Evolutionary conservation across 306 rosid genomes (phyloP).

Genomic region (Comarum palustre): DNA sequence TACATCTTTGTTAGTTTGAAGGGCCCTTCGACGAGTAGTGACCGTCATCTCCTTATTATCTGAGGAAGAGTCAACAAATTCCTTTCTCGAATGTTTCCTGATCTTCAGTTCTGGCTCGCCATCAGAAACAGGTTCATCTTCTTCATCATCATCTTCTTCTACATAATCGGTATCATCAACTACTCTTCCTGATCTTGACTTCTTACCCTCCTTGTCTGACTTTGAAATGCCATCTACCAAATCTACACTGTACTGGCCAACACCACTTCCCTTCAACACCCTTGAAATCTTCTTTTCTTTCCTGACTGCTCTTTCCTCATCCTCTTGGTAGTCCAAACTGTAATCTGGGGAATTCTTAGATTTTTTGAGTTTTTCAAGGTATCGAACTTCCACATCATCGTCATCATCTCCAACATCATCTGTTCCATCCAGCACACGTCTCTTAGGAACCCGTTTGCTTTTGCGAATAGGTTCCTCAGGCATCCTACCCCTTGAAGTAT

Average conservation of each 20-base stretch:
- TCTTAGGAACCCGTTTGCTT: constrained; percentile 30
- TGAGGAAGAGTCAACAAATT: constrained; percentile 29
- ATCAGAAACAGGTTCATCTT: constrained; percentile 40
- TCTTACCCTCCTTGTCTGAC: constrained; percentile 35
- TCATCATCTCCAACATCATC: constrained; percentile 22
- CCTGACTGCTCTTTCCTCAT: constrained; percentile 35
- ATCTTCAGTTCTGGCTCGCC: constrained; percentile 25
- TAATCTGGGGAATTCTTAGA: constrained; percentile 21
- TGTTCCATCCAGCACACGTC: constrained; percentile 22
- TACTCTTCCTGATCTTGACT: constrained; percentile 27
- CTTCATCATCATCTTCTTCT: constrained; percentile 37
- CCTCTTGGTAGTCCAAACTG: constrained; percentile 26
- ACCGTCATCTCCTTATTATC: constrained; percentile 26
- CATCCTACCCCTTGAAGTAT: constrained; percentile 5
- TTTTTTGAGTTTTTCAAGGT: constrained; percentile 33
- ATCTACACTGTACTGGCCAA: constrained; percentile 15
- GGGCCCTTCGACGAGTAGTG: constrained; percentile 36
- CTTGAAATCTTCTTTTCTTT: constrained; percentile 34
- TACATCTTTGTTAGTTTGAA: constrained; percentile 40
- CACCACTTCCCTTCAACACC: constrained; percentile 24
- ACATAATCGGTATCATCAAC: constrained; percentile 34
- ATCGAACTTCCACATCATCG: constrained; percentile 24
- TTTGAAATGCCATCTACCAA: constrained; percentile 25
- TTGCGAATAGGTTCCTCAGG: constrained; percentile 29
- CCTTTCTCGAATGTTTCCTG: constrained; percentile 33